Evolutionary conservation across 192 early-diverging fungal genomes (phyloP), one percentile per base, ranked within the genome.

Genomic region (Rhizoclosmatium sp.): DNA sequence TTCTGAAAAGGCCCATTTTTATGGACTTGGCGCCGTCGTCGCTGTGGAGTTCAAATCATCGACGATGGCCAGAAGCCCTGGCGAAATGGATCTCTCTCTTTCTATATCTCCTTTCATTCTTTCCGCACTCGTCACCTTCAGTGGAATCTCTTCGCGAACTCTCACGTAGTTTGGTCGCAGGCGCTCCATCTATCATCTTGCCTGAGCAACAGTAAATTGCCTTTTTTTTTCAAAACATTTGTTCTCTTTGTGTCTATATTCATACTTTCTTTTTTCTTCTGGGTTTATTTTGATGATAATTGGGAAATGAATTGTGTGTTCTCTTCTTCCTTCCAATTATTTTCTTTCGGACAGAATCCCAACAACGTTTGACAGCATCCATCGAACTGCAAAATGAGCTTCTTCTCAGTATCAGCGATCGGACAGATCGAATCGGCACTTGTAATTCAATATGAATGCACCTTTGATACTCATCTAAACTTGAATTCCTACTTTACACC

Each of bases 371-470:
- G 16, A 12, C 51, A 7, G 51, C 51, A 54, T 54, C 16, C 51
- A 54, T 54, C 51, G 16, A 16, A 12, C 51, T 16, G 51, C 16
- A 19, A 23, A 19, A 62, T 62, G 60, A 62, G 60, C 39, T 84
- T 89, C 80, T 89, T 89, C 61, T 86, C 86, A 14, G 39, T 89
- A n/a, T n/a, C 78, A n/a, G 21, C 82, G 23, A 77, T 78, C n/a
- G 88, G 88, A 16, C 89, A 90, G 74, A 88, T 90, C 49, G 89
- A 90, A 76, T 87, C 87, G 9, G 85, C 83, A n/a, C 79, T 88
- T 51, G 86, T 90, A 72, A 3, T 78, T 86, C 9, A 31, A 31
- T 31, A 31, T 31, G 31, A 31, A 54, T 54, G 51, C 16, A 12
- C 51, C 16, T 54, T 54, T 54, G 51, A 54, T 7, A 16, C 5